A percentile compares a stretch with the other conserved stretches of the same genome.
These are phyloP conservation scores for Marchantia polymorpha DNA, from an alignment of 225 moss, liverwort and hornwort species.

Conservation along the genomic window DNA sequence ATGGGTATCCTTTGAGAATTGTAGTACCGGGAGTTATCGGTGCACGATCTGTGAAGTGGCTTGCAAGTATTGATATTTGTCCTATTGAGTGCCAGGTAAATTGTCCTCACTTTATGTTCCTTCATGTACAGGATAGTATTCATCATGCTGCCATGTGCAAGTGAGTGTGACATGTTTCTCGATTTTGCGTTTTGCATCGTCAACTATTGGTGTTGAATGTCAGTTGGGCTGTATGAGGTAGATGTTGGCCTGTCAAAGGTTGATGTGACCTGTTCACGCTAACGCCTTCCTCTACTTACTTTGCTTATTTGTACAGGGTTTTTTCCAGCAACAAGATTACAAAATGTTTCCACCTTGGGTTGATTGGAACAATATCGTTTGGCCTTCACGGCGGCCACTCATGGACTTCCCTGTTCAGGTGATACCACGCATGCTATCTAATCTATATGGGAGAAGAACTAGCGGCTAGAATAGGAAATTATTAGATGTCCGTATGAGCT, in stretches of 20 bases:
- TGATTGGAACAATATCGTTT: conserved; percentile 77
- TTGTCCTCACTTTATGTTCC: background rate
- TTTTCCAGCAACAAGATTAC: conserved; percentile 74
- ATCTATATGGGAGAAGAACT: background rate
- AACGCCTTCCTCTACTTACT: background rate
- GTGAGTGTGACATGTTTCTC: background rate
- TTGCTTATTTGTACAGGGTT: conserved; percentile 41
- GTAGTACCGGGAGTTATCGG: conserved; percentile 71
- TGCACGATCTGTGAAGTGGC: conserved; percentile 84
- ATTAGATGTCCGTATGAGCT: background rate
- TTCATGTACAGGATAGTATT: background rate
- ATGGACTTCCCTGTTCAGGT: conserved; percentile 88
- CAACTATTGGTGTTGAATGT: background rate
- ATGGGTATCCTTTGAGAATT: conserved; percentile 72
- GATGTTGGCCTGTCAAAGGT: too few species aligned
- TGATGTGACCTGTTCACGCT: background rate
- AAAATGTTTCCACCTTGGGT: conserved; percentile 82
- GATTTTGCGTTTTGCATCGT: background rate
- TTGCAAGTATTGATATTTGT: conserved; percentile 48
- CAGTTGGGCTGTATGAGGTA: background rate
- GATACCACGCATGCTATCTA: background rate
- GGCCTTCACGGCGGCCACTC: conserved; percentile 64
- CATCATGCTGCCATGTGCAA: background rate
- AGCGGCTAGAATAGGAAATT: background rate
- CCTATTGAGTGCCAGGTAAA: conserved; percentile 62